phyloP scores from a whole-genome alignment of 768 basidiomycete genomes.

The Boletus rubescentipes region DNA sequence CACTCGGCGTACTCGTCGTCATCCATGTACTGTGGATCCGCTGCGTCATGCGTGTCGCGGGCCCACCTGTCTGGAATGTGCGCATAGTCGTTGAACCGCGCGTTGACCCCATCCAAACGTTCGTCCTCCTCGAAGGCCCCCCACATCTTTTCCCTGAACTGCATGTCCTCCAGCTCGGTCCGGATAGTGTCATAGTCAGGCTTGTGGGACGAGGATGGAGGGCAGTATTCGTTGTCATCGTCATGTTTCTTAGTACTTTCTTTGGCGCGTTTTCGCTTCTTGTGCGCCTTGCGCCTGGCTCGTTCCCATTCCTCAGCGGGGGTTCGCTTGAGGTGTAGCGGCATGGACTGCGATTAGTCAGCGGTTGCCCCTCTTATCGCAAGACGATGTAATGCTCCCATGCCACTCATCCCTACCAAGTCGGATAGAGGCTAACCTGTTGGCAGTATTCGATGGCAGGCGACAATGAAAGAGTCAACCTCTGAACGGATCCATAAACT shows the following conservation, averaged over 20 bases:
- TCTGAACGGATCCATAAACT: no score
- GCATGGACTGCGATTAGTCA: slow-evolving; percentile 29
- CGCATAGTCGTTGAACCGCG: slow-evolving; percentile 62
- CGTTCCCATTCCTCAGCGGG: slow-evolving; percentile 55
- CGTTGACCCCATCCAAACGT: slow-evolving; percentile 59
- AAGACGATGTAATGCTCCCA: no score
- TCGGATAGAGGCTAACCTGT: no score
- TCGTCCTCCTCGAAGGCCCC: slow-evolving; percentile 74
- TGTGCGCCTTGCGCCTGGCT: slow-evolving; percentile 40
- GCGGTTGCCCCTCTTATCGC: no score
- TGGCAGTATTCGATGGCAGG: no score
- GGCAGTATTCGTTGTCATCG: slow-evolving; percentile 5
- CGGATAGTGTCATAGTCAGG: slow-evolving; percentile 48
- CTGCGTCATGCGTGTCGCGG: slow-evolving; percentile 40
- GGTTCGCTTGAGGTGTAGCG: slow-evolving; percentile 62
- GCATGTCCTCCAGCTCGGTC: slow-evolving; percentile 59
- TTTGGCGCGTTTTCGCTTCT: slow-evolving; percentile 34
- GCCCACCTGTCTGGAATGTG: slow-evolving; percentile 75
- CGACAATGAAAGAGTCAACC: no score
- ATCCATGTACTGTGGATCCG: slow-evolving; percentile 56
- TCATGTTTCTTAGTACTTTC: slow-evolving; percentile 7
- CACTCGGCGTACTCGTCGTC: slow-evolving; percentile 90
- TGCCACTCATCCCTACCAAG: no score
- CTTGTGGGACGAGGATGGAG: slow-evolving; percentile 12
- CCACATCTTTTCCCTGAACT: slow-evolving; percentile 72